Conservation (phyloP, 768 basidiomycete species). For the Russula vinacea region DNA sequence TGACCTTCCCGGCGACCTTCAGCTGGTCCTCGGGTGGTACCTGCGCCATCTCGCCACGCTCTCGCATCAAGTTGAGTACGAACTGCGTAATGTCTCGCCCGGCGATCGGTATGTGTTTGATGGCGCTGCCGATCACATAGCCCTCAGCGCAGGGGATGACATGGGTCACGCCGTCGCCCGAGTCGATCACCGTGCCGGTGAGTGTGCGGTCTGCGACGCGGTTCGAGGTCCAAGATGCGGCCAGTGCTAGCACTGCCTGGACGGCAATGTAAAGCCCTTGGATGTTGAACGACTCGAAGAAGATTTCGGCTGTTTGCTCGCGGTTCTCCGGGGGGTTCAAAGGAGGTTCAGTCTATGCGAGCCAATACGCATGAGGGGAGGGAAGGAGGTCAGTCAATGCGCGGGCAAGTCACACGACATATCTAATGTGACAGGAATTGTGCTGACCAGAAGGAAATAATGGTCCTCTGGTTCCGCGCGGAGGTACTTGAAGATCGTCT, state of each 20-base stretch:
- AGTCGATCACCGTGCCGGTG: slow-evolving; percentile 97
- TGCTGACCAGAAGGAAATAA: slow-evolving; percentile 89
- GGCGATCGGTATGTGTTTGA: slow-evolving; percentile 98
- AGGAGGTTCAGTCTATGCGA: slow-evolving; percentile 89
- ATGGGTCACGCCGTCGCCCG: slow-evolving; percentile 98
- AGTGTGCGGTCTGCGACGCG: slow-evolving; percentile 86
- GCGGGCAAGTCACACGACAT: not conserved
- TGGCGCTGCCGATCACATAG: slow-evolving; percentile 97
- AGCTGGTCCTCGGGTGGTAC: slow-evolving; percentile 96
- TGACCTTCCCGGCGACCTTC: slow-evolving; percentile 86
- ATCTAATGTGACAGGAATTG: not conserved
- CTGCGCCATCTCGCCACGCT: slow-evolving; percentile 85
- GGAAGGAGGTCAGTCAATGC: slow-evolving; percentile 11
- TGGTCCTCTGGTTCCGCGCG: slow-evolving; percentile 99
- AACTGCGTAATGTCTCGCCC: slow-evolving; percentile 97
- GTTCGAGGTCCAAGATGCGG: slow-evolving; percentile 94
- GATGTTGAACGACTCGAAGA: slow-evolving; percentile 99
- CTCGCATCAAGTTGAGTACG: slow-evolving; percentile 91
- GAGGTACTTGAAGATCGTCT: slow-evolving; percentile 99
- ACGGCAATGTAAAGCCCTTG: slow-evolving; percentile 98
- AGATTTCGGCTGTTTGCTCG: slow-evolving; percentile 98
- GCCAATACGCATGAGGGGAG: not conserved
- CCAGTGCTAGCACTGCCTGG: slow-evolving; percentile 96
- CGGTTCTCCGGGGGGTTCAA: slow-evolving; percentile 98
- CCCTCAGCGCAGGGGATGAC: slow-evolving; percentile 96